phyloP scores from a whole-genome alignment of 2,329 filamentous ascomycete genomes.

The Orbilia blumenaviensis region DNA sequence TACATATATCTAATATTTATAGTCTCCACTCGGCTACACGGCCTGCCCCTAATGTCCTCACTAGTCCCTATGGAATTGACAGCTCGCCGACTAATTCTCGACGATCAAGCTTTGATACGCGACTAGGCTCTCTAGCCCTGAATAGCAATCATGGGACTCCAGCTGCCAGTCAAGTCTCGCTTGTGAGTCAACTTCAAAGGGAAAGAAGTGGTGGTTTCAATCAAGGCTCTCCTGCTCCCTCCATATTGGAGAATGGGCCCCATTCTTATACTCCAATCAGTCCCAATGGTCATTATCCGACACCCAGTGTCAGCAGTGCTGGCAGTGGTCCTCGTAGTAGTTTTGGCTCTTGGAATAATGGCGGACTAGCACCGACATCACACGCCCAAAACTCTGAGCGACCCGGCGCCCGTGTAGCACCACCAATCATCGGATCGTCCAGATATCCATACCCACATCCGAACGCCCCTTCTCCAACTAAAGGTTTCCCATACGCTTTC shows the following conservation, averaged over 20 bases:
- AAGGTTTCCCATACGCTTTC: conserved; percentile 58
- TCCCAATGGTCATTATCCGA: conserved; percentile 41
- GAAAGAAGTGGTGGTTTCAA: conserved; percentile 56
- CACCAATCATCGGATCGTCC: conserved; percentile 57
- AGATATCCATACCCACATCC: conserved; percentile 58
- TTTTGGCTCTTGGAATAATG: conserved; percentile 53
- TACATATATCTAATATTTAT: conserved; percentile 46
- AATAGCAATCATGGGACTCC: conserved; percentile 56
- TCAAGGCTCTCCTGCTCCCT: conserved; percentile 55
- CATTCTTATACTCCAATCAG: conserved; percentile 52
- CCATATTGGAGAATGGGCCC: conserved; percentile 49
- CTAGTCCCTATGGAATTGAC: conserved; percentile 55
- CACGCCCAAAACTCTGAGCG: conserved; percentile 30
- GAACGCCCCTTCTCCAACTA: conserved; percentile 58
- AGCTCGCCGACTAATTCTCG: conserved; percentile 57
- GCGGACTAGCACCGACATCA: conserved; percentile 49
- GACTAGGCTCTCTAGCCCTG: conserved; percentile 54
- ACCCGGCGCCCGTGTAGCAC: conserved; percentile 55
- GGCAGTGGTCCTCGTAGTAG: conserved; percentile 53
- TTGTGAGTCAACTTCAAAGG: conserved; percentile 57
- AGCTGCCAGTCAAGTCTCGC: conserved; percentile 57
- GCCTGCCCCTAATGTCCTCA: conserved; percentile 51
- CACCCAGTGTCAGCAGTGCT: conserved; percentile 51
- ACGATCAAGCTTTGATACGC: conserved; percentile 58
- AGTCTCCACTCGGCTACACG: conserved; percentile 56